phyloP scores from a whole-genome alignment of 805 yeast species.

The Ogataea zsoltii region DNA sequence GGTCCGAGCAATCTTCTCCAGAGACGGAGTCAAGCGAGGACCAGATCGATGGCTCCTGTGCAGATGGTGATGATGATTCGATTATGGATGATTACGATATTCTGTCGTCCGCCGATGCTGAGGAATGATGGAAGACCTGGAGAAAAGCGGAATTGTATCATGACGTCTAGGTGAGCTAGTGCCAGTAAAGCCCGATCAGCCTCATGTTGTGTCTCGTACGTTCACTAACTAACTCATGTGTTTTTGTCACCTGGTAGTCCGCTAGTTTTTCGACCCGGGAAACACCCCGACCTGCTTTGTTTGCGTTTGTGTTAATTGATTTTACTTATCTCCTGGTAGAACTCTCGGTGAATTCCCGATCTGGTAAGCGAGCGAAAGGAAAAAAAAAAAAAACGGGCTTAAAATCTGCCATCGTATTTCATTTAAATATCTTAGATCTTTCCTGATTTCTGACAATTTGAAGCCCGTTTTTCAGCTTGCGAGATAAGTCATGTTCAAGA shows the following conservation, averaged over 20 bases:
- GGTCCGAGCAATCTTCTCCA: background rate
- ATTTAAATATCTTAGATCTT: too few relatives aligned
- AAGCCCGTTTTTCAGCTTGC: background rate
- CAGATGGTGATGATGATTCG: constrained; percentile 6
- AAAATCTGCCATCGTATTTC: too few relatives aligned
- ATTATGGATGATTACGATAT: constrained; percentile 26
- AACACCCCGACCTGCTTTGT: too few relatives aligned
- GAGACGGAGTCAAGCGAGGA: background rate
- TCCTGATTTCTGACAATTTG: too few relatives aligned
- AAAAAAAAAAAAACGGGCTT: background rate
- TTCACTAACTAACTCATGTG: too few relatives aligned
- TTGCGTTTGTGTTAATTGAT: too few relatives aligned
- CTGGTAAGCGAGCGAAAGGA: background rate
- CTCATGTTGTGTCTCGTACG: too few relatives aligned
- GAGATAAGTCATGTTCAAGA: constrained; percentile 20
- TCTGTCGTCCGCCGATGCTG: constrained; percentile 25
- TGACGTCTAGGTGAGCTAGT: too few relatives aligned
- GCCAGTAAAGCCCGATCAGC: too few relatives aligned
- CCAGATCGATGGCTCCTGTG: background rate
- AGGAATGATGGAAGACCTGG: constrained; percentile 2
- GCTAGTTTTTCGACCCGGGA: too few relatives aligned
- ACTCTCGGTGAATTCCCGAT: background rate
- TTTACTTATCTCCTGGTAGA: background rate
- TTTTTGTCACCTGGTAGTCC: too few relatives aligned
- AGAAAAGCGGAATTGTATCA: background rate